Evolutionary conservation across 495 filamentous ascomycete genomes (phyloP).

Genomic region (Copromyces sp.): DNA sequence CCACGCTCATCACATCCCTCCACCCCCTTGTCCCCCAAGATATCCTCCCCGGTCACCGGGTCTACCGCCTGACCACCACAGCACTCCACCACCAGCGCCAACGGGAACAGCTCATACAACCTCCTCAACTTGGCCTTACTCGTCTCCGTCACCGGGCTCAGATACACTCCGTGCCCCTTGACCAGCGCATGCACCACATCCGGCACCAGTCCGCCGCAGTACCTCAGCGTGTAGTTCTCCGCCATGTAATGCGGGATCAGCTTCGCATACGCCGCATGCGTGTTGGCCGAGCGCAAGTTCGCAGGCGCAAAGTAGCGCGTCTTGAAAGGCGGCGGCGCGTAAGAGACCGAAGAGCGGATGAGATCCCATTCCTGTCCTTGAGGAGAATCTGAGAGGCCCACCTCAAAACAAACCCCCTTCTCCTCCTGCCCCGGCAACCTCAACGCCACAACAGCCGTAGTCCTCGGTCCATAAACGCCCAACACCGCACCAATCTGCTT

Average conservation of each 20-base stretch:
- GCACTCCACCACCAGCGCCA: conserved; percentile 43
- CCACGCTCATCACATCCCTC: conserved; percentile 33
- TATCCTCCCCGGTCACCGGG: conserved; percentile 25
- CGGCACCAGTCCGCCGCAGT: conserved; percentile 43
- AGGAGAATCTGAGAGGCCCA: conserved; percentile 19
- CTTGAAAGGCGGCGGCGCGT: conserved; percentile 20
- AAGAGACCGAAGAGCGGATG: conserved; percentile 22
- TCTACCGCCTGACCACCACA: conserved; percentile 39
- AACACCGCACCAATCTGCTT: conserved; percentile 37
- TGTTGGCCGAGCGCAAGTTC: conserved; percentile 40
- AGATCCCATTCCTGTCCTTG: conserved; percentile 16
- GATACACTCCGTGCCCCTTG: conserved; percentile 42
- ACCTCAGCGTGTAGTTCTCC: conserved; percentile 39
- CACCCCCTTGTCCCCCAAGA: conserved; percentile 26
- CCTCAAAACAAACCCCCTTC: conserved; percentile 29
- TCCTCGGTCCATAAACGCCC: conserved; percentile 42
- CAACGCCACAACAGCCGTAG: conserved; percentile 38
- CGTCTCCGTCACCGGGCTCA: conserved; percentile 34
- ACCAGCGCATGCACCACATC: conserved; percentile 42
- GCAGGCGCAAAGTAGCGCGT: conserved; percentile 43
- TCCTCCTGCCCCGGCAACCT: conserved; percentile 25
- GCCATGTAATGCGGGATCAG: conserved; percentile 32
- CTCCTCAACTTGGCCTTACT: conserved; percentile 41
- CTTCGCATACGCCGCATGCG: conserved; percentile 29
- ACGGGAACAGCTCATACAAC: conserved; percentile 40